A percentile compares a stretch with the other conserved stretches of the same genome.
Conservation (phyloP, 306 rosid species). For the Casuarina cunninghamiana region DNA sequence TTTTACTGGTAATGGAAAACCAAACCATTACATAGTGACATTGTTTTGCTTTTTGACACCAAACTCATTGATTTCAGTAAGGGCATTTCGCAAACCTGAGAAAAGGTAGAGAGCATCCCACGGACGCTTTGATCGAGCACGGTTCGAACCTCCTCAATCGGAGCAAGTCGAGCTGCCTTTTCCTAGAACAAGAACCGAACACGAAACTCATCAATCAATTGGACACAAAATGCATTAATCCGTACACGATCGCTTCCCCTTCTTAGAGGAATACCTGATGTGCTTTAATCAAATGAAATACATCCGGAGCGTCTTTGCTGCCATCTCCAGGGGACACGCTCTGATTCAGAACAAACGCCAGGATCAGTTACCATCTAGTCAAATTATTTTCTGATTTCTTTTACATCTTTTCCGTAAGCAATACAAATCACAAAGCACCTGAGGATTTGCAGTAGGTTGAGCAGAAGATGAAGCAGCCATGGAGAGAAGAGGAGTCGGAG, state of each 20-base stretch:
- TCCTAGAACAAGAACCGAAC: constrained; percentile 48
- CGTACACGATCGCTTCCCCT: neutral
- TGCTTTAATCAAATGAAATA: constrained; percentile 66
- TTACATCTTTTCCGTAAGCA: neutral
- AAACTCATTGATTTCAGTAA: constrained; percentile 8
- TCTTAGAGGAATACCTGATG: constrained; percentile 64
- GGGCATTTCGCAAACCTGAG: constrained; percentile 53
- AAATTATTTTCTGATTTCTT: neutral
- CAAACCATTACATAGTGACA: neutral
- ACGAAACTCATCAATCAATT: neutral
- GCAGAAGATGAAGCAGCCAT: constrained; percentile 65
- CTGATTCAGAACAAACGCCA: constrained; percentile 40
- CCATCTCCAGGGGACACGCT: constrained; percentile 51
- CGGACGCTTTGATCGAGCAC: constrained; percentile 66
- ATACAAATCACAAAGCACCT: constrained; percentile 39
- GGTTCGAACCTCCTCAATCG: constrained; percentile 77
- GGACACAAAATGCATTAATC: neutral
- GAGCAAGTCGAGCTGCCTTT: constrained; percentile 78
- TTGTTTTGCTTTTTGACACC: too few species aligned
- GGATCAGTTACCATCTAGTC: constrained; percentile 4
- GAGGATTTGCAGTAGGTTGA: constrained; percentile 47
- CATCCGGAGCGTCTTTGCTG: constrained; percentile 38
- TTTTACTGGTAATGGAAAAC: neutral
- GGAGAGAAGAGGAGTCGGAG: constrained; percentile 35
- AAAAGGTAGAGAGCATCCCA: constrained; percentile 80